Evolutionary conservation across 2,329 filamentous ascomycete genomes (phyloP), one percentile per base, ranked within the genome.

Genomic region (Fusarium veterinarium): DNA sequence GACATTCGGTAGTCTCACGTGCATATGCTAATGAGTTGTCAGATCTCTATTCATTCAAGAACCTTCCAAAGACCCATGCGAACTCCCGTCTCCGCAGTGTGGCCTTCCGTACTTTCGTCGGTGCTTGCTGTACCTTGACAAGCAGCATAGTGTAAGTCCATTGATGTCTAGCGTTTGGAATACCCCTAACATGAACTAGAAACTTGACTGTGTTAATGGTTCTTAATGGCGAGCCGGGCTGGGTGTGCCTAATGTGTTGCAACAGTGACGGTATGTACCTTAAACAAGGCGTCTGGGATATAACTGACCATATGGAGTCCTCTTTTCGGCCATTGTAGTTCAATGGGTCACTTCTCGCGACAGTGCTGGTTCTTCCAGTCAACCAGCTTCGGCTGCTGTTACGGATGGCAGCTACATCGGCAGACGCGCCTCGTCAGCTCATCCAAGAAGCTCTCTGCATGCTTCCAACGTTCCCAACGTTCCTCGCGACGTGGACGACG

Each of bases 211-310:
- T 91, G 1, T 80, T 91, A 2, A 87, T 90, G 83, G 84, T 84
- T 3, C 83, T 91, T 4, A 80, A 88, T 30, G 90, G 90, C 17
- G 90, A 91, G 76, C 89, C 87, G 5, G 90, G 87, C 6, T 92
- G 90, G 89, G 85, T 92, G 6, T 92, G 89, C 72, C 83, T 92
- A 8, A 89, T 91, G 82, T 89, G 88, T 75, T 92, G 90, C 76
- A 91, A 91, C 75, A 84, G 85, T 69, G 90, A 92, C 76, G 86
- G 89, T 90, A 79, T 75, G 84, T 80, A 35, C 65, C 23, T 33
- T 38, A 31, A 31, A 31, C 28, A 20, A 25, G 23, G n/a, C 28
- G 17, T 23, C 17, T 42, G 23, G n/a, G n/a, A 37, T 17, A 28
- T 25, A 11, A 11, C 38, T 62, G 23, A 75, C 49, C 31, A 45